Conservation (phyloP, 2,329 filamentous ascomycete species). For the Pezicula radicicola region DNA sequence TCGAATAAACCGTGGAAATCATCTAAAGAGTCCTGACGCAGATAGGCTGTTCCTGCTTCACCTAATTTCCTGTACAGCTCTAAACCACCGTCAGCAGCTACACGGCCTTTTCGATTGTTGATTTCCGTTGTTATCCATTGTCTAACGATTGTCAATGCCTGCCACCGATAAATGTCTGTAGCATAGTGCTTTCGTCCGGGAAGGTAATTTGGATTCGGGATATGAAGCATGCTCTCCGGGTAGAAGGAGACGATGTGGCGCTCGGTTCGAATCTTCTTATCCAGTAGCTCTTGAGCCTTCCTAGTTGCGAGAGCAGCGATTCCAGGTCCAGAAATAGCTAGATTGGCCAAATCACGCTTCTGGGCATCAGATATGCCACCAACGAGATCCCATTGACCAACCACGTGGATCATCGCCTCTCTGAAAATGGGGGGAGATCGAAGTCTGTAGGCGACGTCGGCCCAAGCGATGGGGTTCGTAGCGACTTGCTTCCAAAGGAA, state of each 20-base stretch:
- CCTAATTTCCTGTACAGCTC: constrained; percentile 20
- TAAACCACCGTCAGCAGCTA: constrained; percentile 21
- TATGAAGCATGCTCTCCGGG: constrained; percentile 19
- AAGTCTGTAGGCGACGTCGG: constrained; percentile 18
- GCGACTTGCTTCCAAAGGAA: constrained; percentile 22
- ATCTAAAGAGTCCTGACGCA: constrained; percentile 5
- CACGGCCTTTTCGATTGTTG: constrained; percentile 12
- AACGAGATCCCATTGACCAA: constrained; percentile 16
- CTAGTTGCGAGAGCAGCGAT: constrained; percentile 12
- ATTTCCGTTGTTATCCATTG: constrained; percentile 16
- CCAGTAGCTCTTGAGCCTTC: constrained; percentile 18
- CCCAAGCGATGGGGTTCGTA: constrained; percentile 17
- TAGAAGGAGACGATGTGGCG: constrained; percentile 15
- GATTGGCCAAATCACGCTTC: constrained; percentile 2
- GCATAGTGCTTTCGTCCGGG: constrained; percentile 23
- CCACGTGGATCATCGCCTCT: constrained; percentile 24
- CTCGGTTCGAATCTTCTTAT: constrained; percentile 20
- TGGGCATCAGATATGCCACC: constrained; percentile 6
- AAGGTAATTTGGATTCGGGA: constrained; percentile 3
- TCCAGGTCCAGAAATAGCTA: not conserved
- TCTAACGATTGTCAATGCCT: constrained; percentile 18
- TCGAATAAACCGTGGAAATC: constrained; percentile 14
- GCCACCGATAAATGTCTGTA: constrained; percentile 26
- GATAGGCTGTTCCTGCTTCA: constrained; percentile 13
- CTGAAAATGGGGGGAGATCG: constrained; percentile 25